Evolutionary conservation across 331 rosid genomes (phyloP).

Genomic region (Pyrus hybrid): DNA sequence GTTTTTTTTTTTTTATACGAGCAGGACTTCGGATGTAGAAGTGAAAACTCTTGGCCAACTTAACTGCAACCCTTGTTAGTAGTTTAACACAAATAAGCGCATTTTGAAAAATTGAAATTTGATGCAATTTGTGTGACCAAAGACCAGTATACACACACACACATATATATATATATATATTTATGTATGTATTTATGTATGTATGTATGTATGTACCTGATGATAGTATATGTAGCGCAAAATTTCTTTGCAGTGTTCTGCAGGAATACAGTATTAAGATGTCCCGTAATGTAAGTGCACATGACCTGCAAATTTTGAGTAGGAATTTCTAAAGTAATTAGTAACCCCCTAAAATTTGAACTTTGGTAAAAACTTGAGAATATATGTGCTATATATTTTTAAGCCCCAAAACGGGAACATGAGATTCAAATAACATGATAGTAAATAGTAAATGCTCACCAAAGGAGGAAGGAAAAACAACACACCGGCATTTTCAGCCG

Average conservation of each 20-base stretch:
- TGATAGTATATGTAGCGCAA: constrained; percentile 26
- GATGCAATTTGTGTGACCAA: not conserved
- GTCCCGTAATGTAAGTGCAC: constrained; percentile 8
- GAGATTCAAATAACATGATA: not conserved
- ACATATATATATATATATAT: too few relatives aligned
- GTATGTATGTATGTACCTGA: too few relatives aligned
- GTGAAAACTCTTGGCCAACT: too few relatives aligned
- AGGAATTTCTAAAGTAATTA: not conserved
- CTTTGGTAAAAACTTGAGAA: not conserved
- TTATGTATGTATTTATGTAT: too few relatives aligned
- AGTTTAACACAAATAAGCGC: not conserved
- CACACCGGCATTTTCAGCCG: constrained; percentile 63
- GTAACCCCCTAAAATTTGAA: not conserved
- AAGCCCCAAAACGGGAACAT: not conserved
- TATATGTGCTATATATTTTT: not conserved
- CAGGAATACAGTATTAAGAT: constrained; percentile 9
- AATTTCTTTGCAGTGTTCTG: constrained; percentile 3
- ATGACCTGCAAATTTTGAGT: constrained; percentile 4
- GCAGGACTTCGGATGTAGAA: too few relatives aligned
- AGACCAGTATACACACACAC: not conserved
- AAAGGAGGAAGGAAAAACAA: constrained; percentile 60
- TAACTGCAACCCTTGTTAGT: too few relatives aligned
- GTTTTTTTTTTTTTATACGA: not conserved
- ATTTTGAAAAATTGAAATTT: not conserved
- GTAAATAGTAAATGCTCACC: constrained; percentile 20